Conservation (phyloP, 176 grass and related monocot species). For the Urochloa ruziziensis region DNA sequence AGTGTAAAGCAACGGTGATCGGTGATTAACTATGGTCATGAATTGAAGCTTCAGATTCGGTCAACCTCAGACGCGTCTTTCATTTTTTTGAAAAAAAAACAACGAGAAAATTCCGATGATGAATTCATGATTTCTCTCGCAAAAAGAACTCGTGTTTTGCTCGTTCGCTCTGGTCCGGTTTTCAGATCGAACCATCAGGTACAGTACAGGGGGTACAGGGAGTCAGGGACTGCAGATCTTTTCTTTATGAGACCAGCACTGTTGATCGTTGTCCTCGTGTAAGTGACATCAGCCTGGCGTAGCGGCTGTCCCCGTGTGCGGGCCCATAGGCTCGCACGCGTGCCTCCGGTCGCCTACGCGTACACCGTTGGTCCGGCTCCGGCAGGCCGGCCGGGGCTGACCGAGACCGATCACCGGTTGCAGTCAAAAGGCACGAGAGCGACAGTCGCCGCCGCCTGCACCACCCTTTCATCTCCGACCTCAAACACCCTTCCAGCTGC, state of each 20-base stretch:
- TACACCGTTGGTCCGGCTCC: neutral
- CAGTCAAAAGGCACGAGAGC: slow-evolving; percentile 9
- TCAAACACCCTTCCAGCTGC: neutral
- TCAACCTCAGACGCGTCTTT: neutral
- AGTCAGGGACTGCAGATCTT: neutral
- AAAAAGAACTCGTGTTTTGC: neutral
- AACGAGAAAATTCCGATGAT: no score
- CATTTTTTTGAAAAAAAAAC: neutral
- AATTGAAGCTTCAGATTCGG: neutral
- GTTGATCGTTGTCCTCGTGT: neutral
- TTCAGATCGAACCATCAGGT: neutral
- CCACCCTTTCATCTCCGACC: neutral
- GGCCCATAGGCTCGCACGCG: slow-evolving; percentile 26
- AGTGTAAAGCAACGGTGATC: slow-evolving; percentile 35
- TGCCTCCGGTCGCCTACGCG: neutral
- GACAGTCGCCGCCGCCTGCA: neutral
- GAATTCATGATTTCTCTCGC: no score
- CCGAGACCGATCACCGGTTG: neutral
- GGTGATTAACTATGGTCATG: slow-evolving; percentile 11
- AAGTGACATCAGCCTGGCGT: neutral
- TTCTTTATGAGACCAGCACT: neutral
- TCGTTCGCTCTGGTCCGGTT: neutral
- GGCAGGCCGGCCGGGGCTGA: neutral
- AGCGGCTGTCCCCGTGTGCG: neutral
- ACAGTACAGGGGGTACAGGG: no score